These are phyloP conservation scores for Achaetomiella virescens DNA, from an alignment of 495 filamentous ascomycete species.

Conservation along the genomic window DNA sequence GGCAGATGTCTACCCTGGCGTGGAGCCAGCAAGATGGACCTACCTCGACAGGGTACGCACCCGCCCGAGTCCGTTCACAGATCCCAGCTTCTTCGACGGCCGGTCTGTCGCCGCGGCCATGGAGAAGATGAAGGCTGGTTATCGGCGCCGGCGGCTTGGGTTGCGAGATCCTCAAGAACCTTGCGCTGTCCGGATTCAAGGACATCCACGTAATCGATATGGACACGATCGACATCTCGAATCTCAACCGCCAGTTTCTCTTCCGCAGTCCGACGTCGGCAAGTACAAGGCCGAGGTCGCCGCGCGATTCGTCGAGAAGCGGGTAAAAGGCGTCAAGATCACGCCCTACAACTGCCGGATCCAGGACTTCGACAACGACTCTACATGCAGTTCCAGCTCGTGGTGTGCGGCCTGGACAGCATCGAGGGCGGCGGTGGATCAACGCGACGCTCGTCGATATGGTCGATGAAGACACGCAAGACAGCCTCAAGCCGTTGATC, in stretches of 20 bases:
- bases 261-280: constrained; percentile 92
- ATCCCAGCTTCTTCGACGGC: constrained; percentile 60
- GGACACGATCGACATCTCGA: constrained; percentile 98
- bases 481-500: constrained; percentile 83
- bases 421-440: constrained; percentile 98
- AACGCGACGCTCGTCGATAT: constrained; percentile 88
- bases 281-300: constrained; percentile 92
- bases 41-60: constrained; percentile 73
- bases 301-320: constrained; percentile 79
- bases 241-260: constrained; percentile 96
- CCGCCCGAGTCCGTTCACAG: constrained; percentile 71
- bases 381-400: constrained; percentile 93
- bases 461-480: constrained; percentile 65
- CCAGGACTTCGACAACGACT: constrained; percentile 94
- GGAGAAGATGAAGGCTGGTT: constrained; percentile 36
- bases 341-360: constrained; percentile 91
- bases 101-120: constrained; percentile 56
- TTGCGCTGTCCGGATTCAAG: constrained; percentile 91
- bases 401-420: constrained; percentile 95
- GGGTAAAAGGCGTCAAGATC: constrained; percentile 85
- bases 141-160: constrained; percentile 86
- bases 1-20: constrained; percentile 19
- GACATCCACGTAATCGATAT: constrained; percentile 99
- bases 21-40: constrained; percentile 43
- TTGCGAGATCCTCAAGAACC: constrained; percentile 95